Base-by-base conservation (phyloP, 192 early-diverging fungal genomes). In the Entophlyctis helioformis region DNA sequence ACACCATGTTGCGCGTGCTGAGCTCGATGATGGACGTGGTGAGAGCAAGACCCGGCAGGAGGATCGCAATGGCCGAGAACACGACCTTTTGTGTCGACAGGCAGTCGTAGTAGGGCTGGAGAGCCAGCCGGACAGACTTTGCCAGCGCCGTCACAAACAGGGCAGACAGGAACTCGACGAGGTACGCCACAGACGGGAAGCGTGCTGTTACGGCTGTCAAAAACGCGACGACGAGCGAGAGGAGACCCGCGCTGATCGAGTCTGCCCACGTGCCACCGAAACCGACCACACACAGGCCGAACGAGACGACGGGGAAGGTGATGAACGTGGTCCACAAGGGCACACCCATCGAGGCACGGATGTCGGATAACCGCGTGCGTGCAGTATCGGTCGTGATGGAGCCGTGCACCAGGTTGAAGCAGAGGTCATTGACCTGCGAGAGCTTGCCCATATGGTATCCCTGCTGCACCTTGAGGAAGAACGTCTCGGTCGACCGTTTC, bases 11-110 rank as follows among this genome's bases (percentile, higher is more conserved):
- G 34, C 82, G 71, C 13, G 87, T 84, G 1, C 83, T 74, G 51
- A 95, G 60, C 52, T 95, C 91, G 59, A 89, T 87, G 40, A 96
- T 82, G 16, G 83, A 63, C 36, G 81, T 69, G 1, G 91, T 96
- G 44, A 96, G 56, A 6, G 76, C 62, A 36, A 91, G 69, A 8
- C 91, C 91, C 13, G 70, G 70, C 4, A 72, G 50, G 21, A 67
- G 52, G 16, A 65, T 44, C 0, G 63, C 58, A 3, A 72, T 25
- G 7, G 56, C 49, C 19, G 34, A 42, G 4, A 72, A 38, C 9
- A 59, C 56, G 28, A 68, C 56, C 15, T 48, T 27, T 24, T 60
- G 43, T 19, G 48, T 39, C 29, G 40, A 16, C 40, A 56, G 12
- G 33, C 56, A 58, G 1, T 9, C 16, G 23, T 42, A 44, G 35